Percentiles rank a stretch among this genome's conserved stretches.
phyloP scores from a whole-genome alignment of 306 rosid species.

The Dalbergia cultrata region DNA sequence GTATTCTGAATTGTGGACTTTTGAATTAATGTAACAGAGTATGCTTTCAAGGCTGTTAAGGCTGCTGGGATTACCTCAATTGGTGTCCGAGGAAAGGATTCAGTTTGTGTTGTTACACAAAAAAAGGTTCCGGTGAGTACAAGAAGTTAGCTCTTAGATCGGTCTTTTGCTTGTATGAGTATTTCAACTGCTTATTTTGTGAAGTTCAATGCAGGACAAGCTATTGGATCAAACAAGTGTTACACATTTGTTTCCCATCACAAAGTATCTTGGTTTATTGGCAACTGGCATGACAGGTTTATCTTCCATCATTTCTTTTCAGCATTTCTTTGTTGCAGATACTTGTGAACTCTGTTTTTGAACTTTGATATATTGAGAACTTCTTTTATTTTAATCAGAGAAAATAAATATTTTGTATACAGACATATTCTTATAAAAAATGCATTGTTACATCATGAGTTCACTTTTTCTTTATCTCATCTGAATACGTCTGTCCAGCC shows the following conservation, averaged over 20 bases:
- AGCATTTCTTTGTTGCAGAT: constrained; percentile 1
- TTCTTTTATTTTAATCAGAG: constrained; percentile 19
- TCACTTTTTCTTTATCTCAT: constrained; percentile 44
- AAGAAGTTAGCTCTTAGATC: neutral
- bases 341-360: constrained; percentile 14
- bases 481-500: constrained; percentile 51
- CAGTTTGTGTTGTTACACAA: constrained; percentile 94
- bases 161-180: neutral
- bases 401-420: neutral
- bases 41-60: constrained; percentile 98
- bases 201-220: no score
- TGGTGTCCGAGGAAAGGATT: constrained; percentile 88
- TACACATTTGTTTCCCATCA: no score
- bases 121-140: constrained; percentile 96
- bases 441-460: neutral
- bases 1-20: constrained; percentile 43
- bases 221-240: no score
- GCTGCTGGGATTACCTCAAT: constrained; percentile 95
- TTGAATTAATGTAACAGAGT: constrained; percentile 60
- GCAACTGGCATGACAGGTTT: no score
- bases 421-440: neutral
- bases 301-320: neutral
- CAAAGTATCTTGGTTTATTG: no score
- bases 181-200: neutral
- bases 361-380: constrained; percentile 17